Conservation (phyloP, 1,139 yeast genomes). For the Sugiyamaella paludigena region DNA sequence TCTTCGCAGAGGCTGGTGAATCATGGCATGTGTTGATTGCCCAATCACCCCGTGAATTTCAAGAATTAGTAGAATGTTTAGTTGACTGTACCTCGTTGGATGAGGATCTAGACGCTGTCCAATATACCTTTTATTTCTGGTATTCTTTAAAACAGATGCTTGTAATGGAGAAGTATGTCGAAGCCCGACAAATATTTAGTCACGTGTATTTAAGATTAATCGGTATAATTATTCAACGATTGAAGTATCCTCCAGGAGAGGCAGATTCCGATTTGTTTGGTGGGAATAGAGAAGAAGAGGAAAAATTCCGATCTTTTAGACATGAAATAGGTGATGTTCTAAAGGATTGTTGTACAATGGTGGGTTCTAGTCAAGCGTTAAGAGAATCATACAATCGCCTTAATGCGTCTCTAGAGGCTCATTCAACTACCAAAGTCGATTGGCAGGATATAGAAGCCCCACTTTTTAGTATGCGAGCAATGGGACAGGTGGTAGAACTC, state of each 20-base stretch:
- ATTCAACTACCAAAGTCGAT: slow-evolving; percentile 28
- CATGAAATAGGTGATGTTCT: slow-evolving; percentile 96
- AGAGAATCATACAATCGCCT: slow-evolving; percentile 58
- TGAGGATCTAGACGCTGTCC: slow-evolving; percentile 83
- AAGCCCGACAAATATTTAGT: slow-evolving; percentile 54
- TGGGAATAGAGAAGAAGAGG: slow-evolving; percentile 79
- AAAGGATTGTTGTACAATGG: slow-evolving; percentile 89
- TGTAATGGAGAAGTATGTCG: slow-evolving; percentile 58
- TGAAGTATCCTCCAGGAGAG: slow-evolving; percentile 66
- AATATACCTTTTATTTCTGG: slow-evolving; percentile 93
- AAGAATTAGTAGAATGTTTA: slow-evolving; percentile 71
- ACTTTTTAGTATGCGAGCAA: slow-evolving; percentile 81
- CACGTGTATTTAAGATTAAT: slow-evolving; percentile 66
- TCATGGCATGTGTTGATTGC: slow-evolving; percentile 91
- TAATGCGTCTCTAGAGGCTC: slow-evolving; percentile 41
- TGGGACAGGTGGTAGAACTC: slow-evolving; percentile 86
- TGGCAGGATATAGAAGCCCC: slow-evolving; percentile 96
- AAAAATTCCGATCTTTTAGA: slow-evolving; percentile 87
- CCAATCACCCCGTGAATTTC: slow-evolving; percentile 65
- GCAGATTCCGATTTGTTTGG: slow-evolving; percentile 45
- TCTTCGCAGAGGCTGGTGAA: slow-evolving; percentile 92
- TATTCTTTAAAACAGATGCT: slow-evolving; percentile 72
- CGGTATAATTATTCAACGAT: slow-evolving; percentile 63
- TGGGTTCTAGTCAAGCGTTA: slow-evolving; percentile 72
- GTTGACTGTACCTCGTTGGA: slow-evolving; percentile 61